Conservation (phyloP, 2,329 filamentous ascomycete genomes). For the Colletotrichum eleusines region DNA sequence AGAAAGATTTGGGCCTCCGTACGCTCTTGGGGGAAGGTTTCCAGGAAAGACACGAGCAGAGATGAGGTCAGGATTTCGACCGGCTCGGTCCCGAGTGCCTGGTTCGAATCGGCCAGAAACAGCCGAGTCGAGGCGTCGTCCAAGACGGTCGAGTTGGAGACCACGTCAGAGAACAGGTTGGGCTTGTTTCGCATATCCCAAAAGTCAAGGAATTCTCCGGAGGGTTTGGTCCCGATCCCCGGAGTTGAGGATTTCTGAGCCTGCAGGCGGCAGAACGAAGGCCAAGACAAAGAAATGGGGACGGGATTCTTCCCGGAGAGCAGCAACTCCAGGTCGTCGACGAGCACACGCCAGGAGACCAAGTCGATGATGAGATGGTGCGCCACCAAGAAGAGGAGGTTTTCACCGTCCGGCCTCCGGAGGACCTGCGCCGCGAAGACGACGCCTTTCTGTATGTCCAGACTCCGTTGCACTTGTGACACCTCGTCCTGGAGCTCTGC, state of each 20-base stretch:
- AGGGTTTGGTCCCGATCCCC: neutral
- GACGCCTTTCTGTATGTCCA: too few relatives aligned
- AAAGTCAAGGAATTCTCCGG: neutral
- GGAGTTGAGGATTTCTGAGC: neutral
- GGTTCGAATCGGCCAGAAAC: neutral
- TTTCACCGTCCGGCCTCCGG: too few relatives aligned
- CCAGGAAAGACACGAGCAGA: neutral
- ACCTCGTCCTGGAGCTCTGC: too few relatives aligned
- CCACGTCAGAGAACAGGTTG: neutral
- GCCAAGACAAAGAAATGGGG: neutral
- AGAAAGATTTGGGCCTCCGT: conserved; percentile 45
- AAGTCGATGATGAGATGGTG: too few relatives aligned
- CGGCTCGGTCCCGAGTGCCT: neutral
- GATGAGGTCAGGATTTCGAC: neutral
- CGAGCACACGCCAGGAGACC: too few relatives aligned
- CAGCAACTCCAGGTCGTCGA: too few relatives aligned
- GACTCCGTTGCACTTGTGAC: too few relatives aligned
- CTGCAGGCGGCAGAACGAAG: neutral
- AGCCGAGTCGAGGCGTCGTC: neutral
- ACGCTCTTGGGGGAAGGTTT: neutral
- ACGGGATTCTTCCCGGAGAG: too few relatives aligned
- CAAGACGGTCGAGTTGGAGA: neutral
- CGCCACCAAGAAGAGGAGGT: too few relatives aligned
- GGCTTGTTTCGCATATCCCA: neutral
- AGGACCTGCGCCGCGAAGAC: too few relatives aligned